Percentiles rank a stretch among this genome's conserved stretches.
Conservation (phyloP, 1,139 yeast species). For the Yamadazyma membranifaciens region DNA sequence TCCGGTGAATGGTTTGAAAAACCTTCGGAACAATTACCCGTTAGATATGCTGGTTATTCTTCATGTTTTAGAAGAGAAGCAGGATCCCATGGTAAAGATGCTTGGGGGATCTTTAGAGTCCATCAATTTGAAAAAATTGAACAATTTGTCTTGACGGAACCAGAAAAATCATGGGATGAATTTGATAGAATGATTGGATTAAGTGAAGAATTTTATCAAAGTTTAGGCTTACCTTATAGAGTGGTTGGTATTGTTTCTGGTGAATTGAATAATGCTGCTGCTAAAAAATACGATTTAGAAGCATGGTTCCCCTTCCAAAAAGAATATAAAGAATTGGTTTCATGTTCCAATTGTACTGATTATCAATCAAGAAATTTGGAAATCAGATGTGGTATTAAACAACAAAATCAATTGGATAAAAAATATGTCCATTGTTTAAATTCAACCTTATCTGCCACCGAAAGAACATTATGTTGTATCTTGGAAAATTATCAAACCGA, state of each 20-base stretch:
- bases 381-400: constrained; percentile 97
- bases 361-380: constrained; percentile 98
- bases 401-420: constrained; percentile 93
- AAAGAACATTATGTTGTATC: constrained; percentile 96
- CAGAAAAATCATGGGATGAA: constrained; percentile 97
- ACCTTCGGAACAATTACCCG: constrained; percentile 95
- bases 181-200: constrained; percentile 90
- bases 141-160: constrained; percentile 94
- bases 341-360: constrained; percentile 99
- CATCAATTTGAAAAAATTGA: constrained; percentile 98
- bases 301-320: constrained; percentile 99
- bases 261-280: constrained; percentile 98
- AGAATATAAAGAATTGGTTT: constrained; percentile 96
- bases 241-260: constrained; percentile 98
- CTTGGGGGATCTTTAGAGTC: constrained; percentile 99
- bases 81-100: constrained; percentile 98
- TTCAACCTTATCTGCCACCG: constrained; percentile 96
- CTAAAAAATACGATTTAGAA: constrained; percentile 96
- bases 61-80: constrained; percentile 99
- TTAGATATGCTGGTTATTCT: constrained; percentile 95
- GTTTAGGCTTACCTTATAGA: constrained; percentile 91
- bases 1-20: constrained; percentile 98
- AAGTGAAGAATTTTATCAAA: constrained; percentile 91
- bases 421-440: constrained; percentile 97
- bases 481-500: constrained; percentile 97